Percentiles rank a stretch among this genome's conserved stretches.
Evolutionary conservation across 495 filamentous ascomycete genomes (phyloP).

Genomic region (Aspergillus avenaceus): DNA sequence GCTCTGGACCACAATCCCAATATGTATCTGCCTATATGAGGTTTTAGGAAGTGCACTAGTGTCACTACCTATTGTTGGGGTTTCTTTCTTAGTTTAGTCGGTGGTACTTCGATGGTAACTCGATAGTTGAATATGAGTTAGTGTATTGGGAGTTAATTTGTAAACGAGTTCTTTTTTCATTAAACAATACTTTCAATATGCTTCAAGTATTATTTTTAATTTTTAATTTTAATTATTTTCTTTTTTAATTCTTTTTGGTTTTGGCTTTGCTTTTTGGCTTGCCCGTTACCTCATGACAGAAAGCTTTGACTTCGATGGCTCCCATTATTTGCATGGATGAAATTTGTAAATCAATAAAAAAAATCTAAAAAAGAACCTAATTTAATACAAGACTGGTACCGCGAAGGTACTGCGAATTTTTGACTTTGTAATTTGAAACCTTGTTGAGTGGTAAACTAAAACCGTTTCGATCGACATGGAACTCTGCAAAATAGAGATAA

Average conservation of each 20-base stretch:
- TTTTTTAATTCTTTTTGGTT: background rate
- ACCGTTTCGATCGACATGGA: constrained; percentile 6
- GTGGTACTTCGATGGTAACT: background rate
- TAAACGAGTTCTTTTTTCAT: too few relatives aligned
- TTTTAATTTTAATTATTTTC: background rate
- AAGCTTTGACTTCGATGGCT: constrained; percentile 2
- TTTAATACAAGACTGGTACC: background rate
- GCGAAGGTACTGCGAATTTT: background rate
- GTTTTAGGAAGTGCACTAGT: background rate
- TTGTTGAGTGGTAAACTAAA: too few relatives aligned
- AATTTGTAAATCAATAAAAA: too few relatives aligned
- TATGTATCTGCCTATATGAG: background rate
- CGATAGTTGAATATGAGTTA: background rate
- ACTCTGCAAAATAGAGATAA: constrained; percentile 2
- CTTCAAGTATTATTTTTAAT: background rate
- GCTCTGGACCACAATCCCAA: background rate
- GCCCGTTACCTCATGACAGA: background rate
- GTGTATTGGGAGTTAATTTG: background rate
- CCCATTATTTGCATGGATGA: background rate
- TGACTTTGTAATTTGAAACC: background rate
- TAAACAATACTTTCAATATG: too few relatives aligned
- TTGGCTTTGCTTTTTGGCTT: background rate
- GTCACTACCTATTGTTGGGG: background rate
- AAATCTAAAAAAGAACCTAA: too few relatives aligned
- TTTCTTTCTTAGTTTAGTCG: background rate